Evolutionary conservation across 805 yeast species (phyloP), one percentile per base, ranked within the genome.

Genomic region (Huiozyma naganishii): DNA sequence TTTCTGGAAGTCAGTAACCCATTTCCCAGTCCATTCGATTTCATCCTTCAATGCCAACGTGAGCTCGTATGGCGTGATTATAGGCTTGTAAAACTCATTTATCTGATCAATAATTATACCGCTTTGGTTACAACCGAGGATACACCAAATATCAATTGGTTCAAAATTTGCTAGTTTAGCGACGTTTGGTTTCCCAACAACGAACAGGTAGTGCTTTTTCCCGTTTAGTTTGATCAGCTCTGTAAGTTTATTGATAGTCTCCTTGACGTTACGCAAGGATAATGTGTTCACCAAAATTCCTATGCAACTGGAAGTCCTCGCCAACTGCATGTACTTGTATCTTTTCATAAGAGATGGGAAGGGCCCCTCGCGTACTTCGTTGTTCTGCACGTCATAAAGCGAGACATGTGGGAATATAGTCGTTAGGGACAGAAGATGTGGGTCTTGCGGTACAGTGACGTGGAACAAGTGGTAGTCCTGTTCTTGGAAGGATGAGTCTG

Each of bases 91-190:
- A 58, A 82, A 90, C 47, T 86, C 94, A 49, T 80, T 84, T 40
- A 67, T 68, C 45, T 80, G 77, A 60, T 90, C 95, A 10, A 92
- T 62, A 33, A 90, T 79, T 27, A 90, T 81, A 5, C 98, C 98
- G 42, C 94, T 89, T 53, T 88, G 87, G 8, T 94, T 88, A 61
- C 98, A 92, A 0, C 98, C 98, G 10, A 92, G 64, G 9, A 92
- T 76, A 56, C 95, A 89, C 97, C 98, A 92, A 23, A 85, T 73
- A 52, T 92, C 97, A 10, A 92, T 76, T n/a, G 78, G 80, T 49
- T 90, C 98, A 59, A 92, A 92, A 61, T 92, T 92, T 7, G 97
- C 98, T 41, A 92, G 69, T 57, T 92, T 92, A 27, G 98, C 95
- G 13, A 92, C 97, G 57, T 92, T 92, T 7, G 97, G 97, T 61